Evolutionary conservation across 2,329 filamentous ascomycete genomes (phyloP).

Genomic region (Aspergillus sp.): DNA sequence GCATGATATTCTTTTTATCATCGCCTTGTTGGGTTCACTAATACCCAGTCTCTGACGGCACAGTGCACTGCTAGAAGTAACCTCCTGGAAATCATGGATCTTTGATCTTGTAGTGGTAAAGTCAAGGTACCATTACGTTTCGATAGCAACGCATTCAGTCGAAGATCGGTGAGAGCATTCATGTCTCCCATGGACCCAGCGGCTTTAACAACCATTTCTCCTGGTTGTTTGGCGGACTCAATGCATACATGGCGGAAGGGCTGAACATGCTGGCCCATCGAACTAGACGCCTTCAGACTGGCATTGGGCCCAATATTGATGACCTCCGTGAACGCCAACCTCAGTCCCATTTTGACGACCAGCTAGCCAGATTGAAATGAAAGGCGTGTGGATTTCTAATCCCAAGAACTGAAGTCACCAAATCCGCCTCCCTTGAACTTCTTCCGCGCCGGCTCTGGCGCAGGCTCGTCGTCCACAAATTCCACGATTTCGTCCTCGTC

Average conservation of each 20-base stretch:
- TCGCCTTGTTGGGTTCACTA: too few relatives aligned
- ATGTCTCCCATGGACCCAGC: too few relatives aligned
- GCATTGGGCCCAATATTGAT: not conserved
- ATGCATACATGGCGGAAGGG: not conserved
- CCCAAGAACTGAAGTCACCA: constrained; percentile 93
- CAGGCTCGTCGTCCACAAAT: constrained; percentile 62
- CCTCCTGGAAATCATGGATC: too few relatives aligned
- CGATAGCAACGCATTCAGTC: too few relatives aligned
- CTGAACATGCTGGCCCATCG: not conserved
- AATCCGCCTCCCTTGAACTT: constrained; percentile 75
- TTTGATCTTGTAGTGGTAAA: too few relatives aligned
- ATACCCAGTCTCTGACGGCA: too few relatives aligned
- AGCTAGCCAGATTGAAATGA: not conserved
- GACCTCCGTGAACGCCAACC: not conserved
- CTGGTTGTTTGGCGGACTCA: too few relatives aligned
- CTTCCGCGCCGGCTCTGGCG: constrained; percentile 71
- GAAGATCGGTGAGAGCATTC: too few relatives aligned
- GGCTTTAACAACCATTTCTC: not conserved
- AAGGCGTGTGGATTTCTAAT: constrained; percentile 17
- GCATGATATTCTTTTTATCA: too few relatives aligned
- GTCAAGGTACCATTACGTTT: too few relatives aligned
- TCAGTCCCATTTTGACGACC: not conserved
- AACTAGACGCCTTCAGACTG: not conserved
- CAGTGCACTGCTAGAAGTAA: too few relatives aligned
- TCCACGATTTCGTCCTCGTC: constrained; percentile 62